A percentile compares a stretch with the other conserved stretches of the same genome.
Evolutionary conservation across 306 rosid species (phyloP).

Genomic region (Amphicarpaea edgeworthii): DNA sequence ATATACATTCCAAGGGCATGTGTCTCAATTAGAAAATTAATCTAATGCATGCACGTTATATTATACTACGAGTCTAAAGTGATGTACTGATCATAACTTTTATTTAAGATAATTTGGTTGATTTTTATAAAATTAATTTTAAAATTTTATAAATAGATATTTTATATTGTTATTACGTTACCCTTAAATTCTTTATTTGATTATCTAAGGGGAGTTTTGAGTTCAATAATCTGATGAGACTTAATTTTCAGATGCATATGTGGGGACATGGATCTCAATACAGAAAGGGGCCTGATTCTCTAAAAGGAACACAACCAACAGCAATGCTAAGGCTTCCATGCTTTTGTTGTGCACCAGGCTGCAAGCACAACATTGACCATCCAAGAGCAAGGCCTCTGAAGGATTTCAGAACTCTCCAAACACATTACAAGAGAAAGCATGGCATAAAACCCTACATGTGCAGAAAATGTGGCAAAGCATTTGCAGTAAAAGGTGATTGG

Average conservation of each 20-base stretch:
- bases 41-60: neutral
- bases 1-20: neutral
- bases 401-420: slow-evolving; percentile 81
- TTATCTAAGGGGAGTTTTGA: no score
- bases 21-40: no score
- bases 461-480: slow-evolving; percentile 66
- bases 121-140: no score
- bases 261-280: slow-evolving; percentile 90
- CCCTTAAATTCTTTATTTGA: no score
- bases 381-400: slow-evolving; percentile 71
- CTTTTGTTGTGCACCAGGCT: slow-evolving; percentile 69
- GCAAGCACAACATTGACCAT: slow-evolving; percentile 78
- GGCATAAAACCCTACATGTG: slow-evolving; percentile 73
- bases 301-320: slow-evolving; percentile 69
- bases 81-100: no score
- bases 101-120: no score
- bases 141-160: no score
- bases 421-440: slow-evolving; percentile 81
- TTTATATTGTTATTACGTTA: no score
- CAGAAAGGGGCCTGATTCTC: slow-evolving; percentile 64
- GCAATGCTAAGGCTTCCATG: slow-evolving; percentile 73
- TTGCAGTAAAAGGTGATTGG: slow-evolving; percentile 87
- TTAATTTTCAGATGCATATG: slow-evolving; percentile 71
- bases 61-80: no score
- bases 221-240: slow-evolving; percentile 1